Percentiles rank a stretch among this genome's conserved stretches.
phyloP scores from a whole-genome alignment of 768 basidiomycete species.

The Cytidiella melzeri region DNA sequence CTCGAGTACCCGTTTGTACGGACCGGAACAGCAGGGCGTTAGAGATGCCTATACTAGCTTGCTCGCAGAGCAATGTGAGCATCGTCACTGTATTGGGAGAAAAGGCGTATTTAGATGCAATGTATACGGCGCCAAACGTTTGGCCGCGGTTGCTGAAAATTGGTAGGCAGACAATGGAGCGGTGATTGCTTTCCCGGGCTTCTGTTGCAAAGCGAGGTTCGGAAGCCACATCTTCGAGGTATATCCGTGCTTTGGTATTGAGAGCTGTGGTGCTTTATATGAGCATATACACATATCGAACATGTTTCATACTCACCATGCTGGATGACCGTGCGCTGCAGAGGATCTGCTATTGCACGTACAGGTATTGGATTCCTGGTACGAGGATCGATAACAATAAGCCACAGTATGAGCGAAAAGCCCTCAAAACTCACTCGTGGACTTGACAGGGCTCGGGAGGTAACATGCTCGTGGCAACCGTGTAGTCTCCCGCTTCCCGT shows the following conservation, averaged over 20 bases:
- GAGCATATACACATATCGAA: background rate
- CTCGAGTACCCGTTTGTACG: slow-evolving; percentile 65
- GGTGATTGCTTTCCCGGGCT: slow-evolving; percentile 51
- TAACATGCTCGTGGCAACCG: slow-evolving; percentile 59
- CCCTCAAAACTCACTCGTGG: slow-evolving; percentile 46
- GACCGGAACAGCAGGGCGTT: slow-evolving; percentile 72
- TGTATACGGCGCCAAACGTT: slow-evolving; percentile 65
- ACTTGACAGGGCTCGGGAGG: slow-evolving; percentile 58
- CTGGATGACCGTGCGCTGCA: slow-evolving; percentile 62
- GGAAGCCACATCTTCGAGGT: slow-evolving; percentile 52
- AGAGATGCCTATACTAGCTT: slow-evolving; percentile 70
- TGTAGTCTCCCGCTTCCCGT: slow-evolving; percentile 65
- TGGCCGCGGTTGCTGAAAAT: slow-evolving; percentile 73
- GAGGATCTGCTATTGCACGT: slow-evolving; percentile 50
- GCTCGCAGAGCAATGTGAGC: slow-evolving; percentile 60
- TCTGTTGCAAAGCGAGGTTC: slow-evolving; percentile 69
- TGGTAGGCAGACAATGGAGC: slow-evolving; percentile 62
- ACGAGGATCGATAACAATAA: background rate
- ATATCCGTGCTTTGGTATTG: slow-evolving; percentile 58
- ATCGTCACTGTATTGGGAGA: slow-evolving; percentile 54
- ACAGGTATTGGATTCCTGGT: slow-evolving; percentile 55
- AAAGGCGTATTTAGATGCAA: slow-evolving; percentile 62
- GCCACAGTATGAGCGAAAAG: background rate
- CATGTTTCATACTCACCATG: slow-evolving; percentile 41
- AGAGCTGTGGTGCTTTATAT: slow-evolving; percentile 37